Evolutionary conservation across 2,329 filamentous ascomycete genomes (phyloP).

Genomic region (Emmonsiellopsis sp.): DNA sequence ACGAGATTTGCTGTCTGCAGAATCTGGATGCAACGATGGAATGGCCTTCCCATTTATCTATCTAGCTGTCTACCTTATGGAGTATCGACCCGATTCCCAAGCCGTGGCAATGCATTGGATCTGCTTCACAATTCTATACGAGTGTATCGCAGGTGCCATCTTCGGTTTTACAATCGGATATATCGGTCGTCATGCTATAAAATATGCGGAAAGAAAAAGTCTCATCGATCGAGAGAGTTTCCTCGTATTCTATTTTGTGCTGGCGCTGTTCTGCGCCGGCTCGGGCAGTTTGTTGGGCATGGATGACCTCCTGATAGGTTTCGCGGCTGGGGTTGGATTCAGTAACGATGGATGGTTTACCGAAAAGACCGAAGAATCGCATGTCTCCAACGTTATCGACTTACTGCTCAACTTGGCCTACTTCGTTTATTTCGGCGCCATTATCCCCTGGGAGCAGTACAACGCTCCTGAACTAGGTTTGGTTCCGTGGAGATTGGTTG

Average conservation of each 20-base stretch:
- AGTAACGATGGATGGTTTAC: constrained; percentile 99
- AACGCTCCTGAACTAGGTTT: constrained; percentile 67
- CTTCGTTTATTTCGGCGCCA: constrained; percentile 95
- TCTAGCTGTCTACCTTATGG: constrained; percentile 78
- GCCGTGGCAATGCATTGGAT: constrained; percentile 79
- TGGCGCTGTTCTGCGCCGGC: constrained; percentile 91
- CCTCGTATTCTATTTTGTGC: constrained; percentile 94
- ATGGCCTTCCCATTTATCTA: constrained; percentile 99
- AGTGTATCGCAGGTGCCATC: constrained; percentile 85
- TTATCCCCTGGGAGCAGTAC: constrained; percentile 92
- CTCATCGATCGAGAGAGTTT: constrained; percentile 95
- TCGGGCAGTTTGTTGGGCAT: constrained; percentile 84
- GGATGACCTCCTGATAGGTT: constrained; percentile 90
- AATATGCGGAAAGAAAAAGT: constrained; percentile 71
- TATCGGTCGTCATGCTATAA: constrained; percentile 81
- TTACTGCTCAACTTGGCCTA: constrained; percentile 93
- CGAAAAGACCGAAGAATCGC: constrained; percentile 95
- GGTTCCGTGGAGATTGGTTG: constrained; percentile 80
- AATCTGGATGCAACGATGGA: constrained; percentile 97
- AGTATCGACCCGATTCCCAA: constrained; percentile 60
- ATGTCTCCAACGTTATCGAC: constrained; percentile 99
- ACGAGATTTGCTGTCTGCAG: constrained; percentile 85
- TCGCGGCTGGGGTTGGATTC: constrained; percentile 94
- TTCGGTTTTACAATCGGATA: constrained; percentile 87
- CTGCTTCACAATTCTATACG: constrained; percentile 82